phyloP scores from a whole-genome alignment of 2,329 filamentous ascomycete genomes.

The Tolypocladium ovalisporum region DNA sequence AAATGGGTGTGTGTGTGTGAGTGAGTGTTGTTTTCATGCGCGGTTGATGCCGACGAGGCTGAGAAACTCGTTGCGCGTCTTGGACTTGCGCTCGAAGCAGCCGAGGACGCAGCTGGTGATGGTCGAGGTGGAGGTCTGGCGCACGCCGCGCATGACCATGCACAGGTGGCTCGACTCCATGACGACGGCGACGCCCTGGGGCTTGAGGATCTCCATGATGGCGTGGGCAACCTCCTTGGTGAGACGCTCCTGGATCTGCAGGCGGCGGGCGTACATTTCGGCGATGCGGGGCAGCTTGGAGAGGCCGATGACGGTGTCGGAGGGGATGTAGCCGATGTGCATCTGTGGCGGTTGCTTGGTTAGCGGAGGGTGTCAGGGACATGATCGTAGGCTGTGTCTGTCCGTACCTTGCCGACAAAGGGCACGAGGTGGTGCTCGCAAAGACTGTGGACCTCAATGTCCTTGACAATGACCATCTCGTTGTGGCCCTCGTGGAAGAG shows the following conservation, averaged over 20 bases:
- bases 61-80: conserved; percentile 92
- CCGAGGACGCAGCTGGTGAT: conserved; percentile 98
- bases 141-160: conserved; percentile 98
- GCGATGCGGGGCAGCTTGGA: conserved; percentile 93
- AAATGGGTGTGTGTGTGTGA: not conserved
- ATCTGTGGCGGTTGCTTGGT: conserved; percentile 46
- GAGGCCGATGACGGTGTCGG: conserved; percentile 81
- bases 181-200: conserved; percentile 90
- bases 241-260: conserved; percentile 93
- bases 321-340: conserved; percentile 97
- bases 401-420: conserved; percentile 77
- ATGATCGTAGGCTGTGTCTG: not conserved
- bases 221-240: conserved; percentile 95
- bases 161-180: conserved; percentile 96
- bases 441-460: conserved; percentile 88
- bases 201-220: conserved; percentile 84
- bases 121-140: conserved; percentile 78
- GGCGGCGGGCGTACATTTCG: conserved; percentile 86
- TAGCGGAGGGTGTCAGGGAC: not conserved
- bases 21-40: not conserved
- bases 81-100: conserved; percentile 83
- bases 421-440: conserved; percentile 98
- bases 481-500: conserved; percentile 96
- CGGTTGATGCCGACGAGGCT: conserved; percentile 59
- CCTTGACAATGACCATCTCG: conserved; percentile 94